Conservation (phyloP, 768 basidiomycete species). For the Pisolithus orientalis region DNA sequence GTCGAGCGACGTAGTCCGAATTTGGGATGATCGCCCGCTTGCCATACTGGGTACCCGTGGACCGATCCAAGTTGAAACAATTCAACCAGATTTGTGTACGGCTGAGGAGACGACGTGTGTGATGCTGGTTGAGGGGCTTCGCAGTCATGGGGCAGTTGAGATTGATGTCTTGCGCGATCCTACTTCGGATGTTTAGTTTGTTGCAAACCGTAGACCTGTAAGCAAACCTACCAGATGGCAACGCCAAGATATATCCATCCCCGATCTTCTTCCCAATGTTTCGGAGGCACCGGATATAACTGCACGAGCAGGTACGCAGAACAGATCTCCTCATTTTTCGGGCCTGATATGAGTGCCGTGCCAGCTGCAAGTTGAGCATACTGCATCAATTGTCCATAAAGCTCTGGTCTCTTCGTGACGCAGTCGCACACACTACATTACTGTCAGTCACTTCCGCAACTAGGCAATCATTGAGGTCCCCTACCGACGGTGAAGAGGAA, state of each 20-base stretch:
- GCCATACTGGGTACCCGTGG: constrained; percentile 83
- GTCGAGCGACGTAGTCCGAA: constrained; percentile 68
- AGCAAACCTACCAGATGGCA: constrained; percentile 61
- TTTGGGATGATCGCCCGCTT: constrained; percentile 77
- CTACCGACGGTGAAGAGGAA: constrained; percentile 89
- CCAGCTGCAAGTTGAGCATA: constrained; percentile 75
- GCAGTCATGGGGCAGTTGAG: constrained; percentile 72
- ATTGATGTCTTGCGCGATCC: constrained; percentile 86
- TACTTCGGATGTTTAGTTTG: constrained; percentile 24
- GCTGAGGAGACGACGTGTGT: constrained; percentile 83
- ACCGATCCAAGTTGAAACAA: constrained; percentile 88
- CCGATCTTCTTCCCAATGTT: constrained; percentile 85
- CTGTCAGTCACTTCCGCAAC: constrained; percentile 3
- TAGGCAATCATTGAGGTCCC: constrained; percentile 23
- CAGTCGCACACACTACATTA: constrained; percentile 72
- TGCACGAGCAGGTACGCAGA: constrained; percentile 79
- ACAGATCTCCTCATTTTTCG: constrained; percentile 78
- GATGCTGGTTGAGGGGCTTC: constrained; percentile 71
- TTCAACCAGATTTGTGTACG: constrained; percentile 87
- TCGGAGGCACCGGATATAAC: constrained; percentile 68
- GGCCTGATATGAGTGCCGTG: constrained; percentile 66
- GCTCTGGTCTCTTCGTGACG: constrained; percentile 70
- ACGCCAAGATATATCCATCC: constrained; percentile 87
- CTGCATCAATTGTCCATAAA: constrained; percentile 68
- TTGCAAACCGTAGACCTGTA: too few species aligned